Evolutionary conservation across 108 stramenopile species (phyloP).

Genomic region (Licmophora abbreviata): DNA sequence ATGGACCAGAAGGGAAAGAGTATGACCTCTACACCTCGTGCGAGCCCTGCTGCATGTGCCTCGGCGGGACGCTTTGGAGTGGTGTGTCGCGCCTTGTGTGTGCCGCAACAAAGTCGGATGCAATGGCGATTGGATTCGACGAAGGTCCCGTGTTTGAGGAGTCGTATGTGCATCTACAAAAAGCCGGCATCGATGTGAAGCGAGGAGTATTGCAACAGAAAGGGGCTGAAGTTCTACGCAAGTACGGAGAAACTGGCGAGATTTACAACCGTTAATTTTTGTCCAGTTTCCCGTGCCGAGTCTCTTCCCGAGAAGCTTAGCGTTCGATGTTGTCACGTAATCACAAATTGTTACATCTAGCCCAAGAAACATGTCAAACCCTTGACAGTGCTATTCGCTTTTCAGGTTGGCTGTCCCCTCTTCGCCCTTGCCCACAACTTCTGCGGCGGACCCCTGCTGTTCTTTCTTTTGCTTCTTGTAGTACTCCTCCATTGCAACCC

Average conservation of each 20-base stretch:
- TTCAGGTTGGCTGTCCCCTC: too few relatives aligned
- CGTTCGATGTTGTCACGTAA: too few relatives aligned
- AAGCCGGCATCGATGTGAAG: slow-evolving; percentile 47
- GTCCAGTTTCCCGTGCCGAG: too few relatives aligned
- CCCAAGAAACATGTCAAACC: too few relatives aligned
- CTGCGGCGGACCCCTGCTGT: too few relatives aligned
- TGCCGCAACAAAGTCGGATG: slow-evolving; percentile 75
- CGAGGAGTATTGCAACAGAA: slow-evolving; percentile 55
- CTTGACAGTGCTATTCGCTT: too few relatives aligned
- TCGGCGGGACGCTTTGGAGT: slow-evolving; percentile 81
- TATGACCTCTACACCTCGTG: slow-evolving; percentile 77
- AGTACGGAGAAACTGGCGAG: slow-evolving; percentile 52
- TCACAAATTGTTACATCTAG: too few relatives aligned
- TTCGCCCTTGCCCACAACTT: too few relatives aligned
- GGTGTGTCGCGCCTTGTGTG: slow-evolving; percentile 74
- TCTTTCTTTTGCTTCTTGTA: slow-evolving; percentile 20
- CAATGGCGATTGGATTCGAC: slow-evolving; percentile 78
- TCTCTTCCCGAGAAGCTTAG: too few relatives aligned
- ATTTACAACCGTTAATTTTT: slow-evolving; percentile 72
- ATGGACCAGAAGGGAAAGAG: too few relatives aligned
- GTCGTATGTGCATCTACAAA: slow-evolving; percentile 61
- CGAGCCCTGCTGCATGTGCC: slow-evolving; percentile 81
- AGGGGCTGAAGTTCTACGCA: slow-evolving; percentile 48
- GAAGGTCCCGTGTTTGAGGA: slow-evolving; percentile 75
- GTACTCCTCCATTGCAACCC: slow-evolving; percentile 51